These are phyloP conservation scores for Astrocystis sublimbata DNA, from an alignment of 495 filamentous ascomycete species.

Conservation along the genomic window DNA sequence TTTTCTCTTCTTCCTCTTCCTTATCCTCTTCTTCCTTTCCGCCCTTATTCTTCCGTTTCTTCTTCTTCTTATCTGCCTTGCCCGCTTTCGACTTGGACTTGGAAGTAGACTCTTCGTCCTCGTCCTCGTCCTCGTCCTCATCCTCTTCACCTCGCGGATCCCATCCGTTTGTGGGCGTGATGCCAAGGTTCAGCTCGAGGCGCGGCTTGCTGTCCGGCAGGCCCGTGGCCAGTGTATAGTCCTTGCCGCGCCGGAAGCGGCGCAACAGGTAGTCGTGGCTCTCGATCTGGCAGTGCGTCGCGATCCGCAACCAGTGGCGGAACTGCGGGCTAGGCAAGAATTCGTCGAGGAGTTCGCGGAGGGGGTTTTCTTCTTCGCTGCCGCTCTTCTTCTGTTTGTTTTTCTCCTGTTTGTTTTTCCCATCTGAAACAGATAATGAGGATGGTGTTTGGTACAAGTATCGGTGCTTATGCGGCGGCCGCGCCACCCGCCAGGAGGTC, in stretches of 20 bases:
- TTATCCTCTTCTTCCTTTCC: slow-evolving; percentile 30
- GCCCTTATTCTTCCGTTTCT: slow-evolving; percentile 37
- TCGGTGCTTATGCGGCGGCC: slow-evolving; percentile 92
- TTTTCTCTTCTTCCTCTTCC: slow-evolving; percentile 22
- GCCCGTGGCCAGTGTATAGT: slow-evolving; percentile 89
- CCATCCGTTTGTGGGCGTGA: slow-evolving; percentile 84
- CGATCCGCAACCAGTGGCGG: slow-evolving; percentile 80
- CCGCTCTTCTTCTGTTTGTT: slow-evolving; percentile 13
- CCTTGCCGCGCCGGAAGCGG: slow-evolving; percentile 79
- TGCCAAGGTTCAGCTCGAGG: slow-evolving; percentile 80
- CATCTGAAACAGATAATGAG: slow-evolving; percentile 4
- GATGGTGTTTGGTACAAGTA: slow-evolving; percentile 73
- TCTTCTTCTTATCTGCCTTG: slow-evolving; percentile 22
- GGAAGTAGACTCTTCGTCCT: slow-evolving; percentile 32
- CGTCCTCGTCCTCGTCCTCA: slow-evolving; percentile 58
- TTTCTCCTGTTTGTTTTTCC: not conserved
- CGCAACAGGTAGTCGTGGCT: slow-evolving; percentile 72
- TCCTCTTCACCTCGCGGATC: slow-evolving; percentile 72
- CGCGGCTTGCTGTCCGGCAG: slow-evolving; percentile 79
- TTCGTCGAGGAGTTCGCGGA: slow-evolving; percentile 73
- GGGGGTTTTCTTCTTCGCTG: slow-evolving; percentile 45
- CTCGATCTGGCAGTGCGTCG: slow-evolving; percentile 69
- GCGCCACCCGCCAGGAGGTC: slow-evolving; percentile 69
- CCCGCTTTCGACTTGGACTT: slow-evolving; percentile 41
- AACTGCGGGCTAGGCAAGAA: slow-evolving; percentile 86